phyloP scores from a whole-genome alignment of 495 filamentous ascomycete genomes.

The Neurospora sp. region DNA sequence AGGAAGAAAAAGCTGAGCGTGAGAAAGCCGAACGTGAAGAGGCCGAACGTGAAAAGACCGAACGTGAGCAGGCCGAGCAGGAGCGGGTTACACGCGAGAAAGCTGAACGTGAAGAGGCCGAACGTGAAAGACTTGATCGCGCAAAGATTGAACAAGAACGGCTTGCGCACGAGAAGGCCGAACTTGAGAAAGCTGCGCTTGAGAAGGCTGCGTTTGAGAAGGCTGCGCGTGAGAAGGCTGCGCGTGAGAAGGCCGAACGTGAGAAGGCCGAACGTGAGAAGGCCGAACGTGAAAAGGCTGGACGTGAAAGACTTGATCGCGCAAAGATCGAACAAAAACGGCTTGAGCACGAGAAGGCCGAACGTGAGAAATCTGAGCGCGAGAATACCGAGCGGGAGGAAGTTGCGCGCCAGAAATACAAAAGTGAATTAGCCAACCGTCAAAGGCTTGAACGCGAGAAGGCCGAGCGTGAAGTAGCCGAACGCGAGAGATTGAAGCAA shows the following conservation, averaged over 20 bases:
- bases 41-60: not conserved
- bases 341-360: not conserved
- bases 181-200: too few species aligned
- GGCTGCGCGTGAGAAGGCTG: too few species aligned
- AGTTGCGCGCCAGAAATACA: too few species aligned
- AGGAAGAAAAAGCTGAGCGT: too few species aligned
- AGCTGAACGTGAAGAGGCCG: not conserved
- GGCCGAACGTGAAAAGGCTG: too few species aligned
- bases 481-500: not conserved
- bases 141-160: not conserved
- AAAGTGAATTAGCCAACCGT: too few species aligned
- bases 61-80: not conserved
- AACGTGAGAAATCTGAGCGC: not conserved
- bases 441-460: not conserved
- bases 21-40: not conserved
- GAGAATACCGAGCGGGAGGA: not conserved
- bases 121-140: too few species aligned
- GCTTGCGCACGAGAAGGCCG: not conserved
- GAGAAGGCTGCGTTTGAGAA: too few species aligned
- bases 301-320: not conserved
- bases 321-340: not conserved
- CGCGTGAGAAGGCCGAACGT: too few species aligned
- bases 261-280: too few species aligned
- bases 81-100: too few species aligned
- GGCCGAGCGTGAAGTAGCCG: not conserved